Evolutionary conservation across 148 eudicot species (phyloP).

Genomic region (Talinum fruticosum): DNA sequence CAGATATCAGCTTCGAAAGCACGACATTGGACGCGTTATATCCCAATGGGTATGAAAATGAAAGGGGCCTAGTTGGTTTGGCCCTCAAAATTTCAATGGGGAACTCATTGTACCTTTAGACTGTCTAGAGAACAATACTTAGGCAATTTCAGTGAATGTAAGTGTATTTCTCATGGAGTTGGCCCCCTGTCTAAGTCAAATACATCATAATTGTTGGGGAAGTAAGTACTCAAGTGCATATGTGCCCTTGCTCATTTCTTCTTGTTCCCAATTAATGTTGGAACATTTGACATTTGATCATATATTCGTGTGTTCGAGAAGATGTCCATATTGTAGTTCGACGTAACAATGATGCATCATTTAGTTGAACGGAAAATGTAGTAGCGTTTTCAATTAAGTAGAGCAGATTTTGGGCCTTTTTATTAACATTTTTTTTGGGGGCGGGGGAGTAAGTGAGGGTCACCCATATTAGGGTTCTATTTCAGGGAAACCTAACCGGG

Average conservation of each 20-base stretch:
- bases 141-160: background rate
- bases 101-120: background rate
- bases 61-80: background rate
- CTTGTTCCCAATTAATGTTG: constrained; percentile 2
- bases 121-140: background rate
- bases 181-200: background rate
- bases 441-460: too few relatives aligned
- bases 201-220: background rate
- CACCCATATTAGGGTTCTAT: too few relatives aligned
- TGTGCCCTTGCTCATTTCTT: constrained; percentile 10
- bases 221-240: background rate
- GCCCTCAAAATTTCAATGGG: background rate
- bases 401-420: too few relatives aligned
- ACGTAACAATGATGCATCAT: too few relatives aligned
- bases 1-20: background rate
- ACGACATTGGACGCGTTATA: background rate
- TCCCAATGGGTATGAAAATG: background rate
- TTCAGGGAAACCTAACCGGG: too few relatives aligned
- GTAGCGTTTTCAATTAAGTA: too few relatives aligned
- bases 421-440: too few relatives aligned
- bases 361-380: too few relatives aligned
- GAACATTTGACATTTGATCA: background rate
- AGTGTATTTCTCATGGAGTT: background rate
- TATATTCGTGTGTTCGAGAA: background rate
- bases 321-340: background rate